Base-by-base conservation (phyloP, 345 rosid species). In the Ailanthus altissimus region DNA sequence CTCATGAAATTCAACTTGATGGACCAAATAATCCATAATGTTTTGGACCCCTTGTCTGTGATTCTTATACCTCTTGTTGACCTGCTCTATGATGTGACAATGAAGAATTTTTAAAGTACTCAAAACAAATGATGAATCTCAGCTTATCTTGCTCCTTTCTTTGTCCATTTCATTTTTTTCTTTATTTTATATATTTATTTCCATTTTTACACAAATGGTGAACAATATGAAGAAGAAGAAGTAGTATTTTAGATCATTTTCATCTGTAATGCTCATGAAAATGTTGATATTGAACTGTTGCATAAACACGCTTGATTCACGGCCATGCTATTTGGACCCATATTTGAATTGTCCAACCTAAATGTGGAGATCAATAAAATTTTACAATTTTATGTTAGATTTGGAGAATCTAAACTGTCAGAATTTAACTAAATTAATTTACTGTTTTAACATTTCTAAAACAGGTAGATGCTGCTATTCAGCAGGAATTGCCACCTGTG, bases 391-490 rank as follows among this genome's bases (percentile, higher is more conserved):
- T 18, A 53, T 32, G 25, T 36, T 11, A n/a, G 36, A 1, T 6
- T 56, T 56, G 21, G 51, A 58, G 6, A 72, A 73, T 21, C 51
- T 43, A 23, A 56, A 47, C 12, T 13, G 9, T 63, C 6, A 8
- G 21, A 62, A 38, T 64, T 61, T 21, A 32, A 49, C 26, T 21
- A n/a, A 62, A 46, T 49, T 58, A 72, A 70, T 78, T 57, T 75
- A 56, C 56, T 49, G 23, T 56, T 25, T 13, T 62, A 53, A 47
- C 69, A 50, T 65, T 75, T 50, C 73, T 67, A 23, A 70, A 86
- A 80, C 84, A 95, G 98, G 97, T 95, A 60, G 77, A 85, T 58
- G 82, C 87, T 58, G 98, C 97, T 36, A 88, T 90, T 61, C 90
- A 86, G 80, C 83, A 88, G 84, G 97, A 92, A 80, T 72, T 96